Percentiles rank a stretch among this genome's conserved stretches.
Evolutionary conservation across 371 early-diverging fungal species (phyloP).

Genomic region (Apophysomyces elegans): DNA sequence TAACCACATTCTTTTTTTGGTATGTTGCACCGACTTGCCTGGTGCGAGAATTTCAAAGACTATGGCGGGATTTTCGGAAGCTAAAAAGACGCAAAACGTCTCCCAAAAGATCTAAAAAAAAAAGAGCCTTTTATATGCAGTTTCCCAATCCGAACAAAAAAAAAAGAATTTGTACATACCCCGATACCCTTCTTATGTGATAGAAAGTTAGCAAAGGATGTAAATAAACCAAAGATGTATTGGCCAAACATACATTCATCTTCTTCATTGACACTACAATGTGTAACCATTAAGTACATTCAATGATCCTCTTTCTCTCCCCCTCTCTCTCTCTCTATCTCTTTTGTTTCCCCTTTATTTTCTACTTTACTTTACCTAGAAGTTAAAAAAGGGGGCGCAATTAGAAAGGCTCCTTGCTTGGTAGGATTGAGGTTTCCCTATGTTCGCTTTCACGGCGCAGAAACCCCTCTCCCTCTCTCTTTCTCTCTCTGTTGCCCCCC

Average conservation of each 20-base stretch:
- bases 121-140: conserved; percentile 4
- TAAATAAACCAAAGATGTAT: background rate
- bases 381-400: no score
- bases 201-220: conserved; percentile 1
- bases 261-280: background rate
- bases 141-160: conserved; percentile 5
- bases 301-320: no score
- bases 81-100: conserved; percentile 8
- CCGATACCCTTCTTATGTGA: background rate
- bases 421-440: background rate
- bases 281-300: no score
- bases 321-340: no score
- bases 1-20: conserved; percentile 9
- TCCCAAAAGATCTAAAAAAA: background rate
- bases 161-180: conserved; percentile 1
- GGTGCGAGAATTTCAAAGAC: conserved; percentile 11
- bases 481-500: background rate
- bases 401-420: background rate
- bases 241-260: background rate
- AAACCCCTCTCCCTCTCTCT: background rate
- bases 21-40: conserved; percentile 9
- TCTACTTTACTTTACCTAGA: no score
- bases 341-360: no score
- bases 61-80: conserved; percentile 12
- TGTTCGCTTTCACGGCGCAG: background rate